Percentiles rank a stretch among this genome's conserved stretches.
Evolutionary conservation across 2,329 filamentous ascomycete genomes (phyloP).

Genomic region (Nothopassalora personata): DNA sequence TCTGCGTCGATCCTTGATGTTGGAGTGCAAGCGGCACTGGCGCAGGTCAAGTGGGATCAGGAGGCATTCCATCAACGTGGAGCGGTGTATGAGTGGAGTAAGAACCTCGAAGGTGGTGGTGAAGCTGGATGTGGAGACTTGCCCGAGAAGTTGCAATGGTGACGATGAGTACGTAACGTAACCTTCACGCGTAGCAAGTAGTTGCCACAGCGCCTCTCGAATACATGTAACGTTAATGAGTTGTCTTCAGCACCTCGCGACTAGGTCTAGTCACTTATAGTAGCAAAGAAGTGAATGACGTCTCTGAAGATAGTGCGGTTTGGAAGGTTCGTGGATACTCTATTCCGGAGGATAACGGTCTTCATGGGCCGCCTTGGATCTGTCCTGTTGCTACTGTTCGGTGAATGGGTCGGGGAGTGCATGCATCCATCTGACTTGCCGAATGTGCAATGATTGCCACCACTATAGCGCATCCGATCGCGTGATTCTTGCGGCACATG

Average conservation of each 20-base stretch:
- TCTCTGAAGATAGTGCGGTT: too few species aligned
- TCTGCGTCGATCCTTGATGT: slow-evolving; percentile 42
- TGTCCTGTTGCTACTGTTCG: too few species aligned
- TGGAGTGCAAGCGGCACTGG: slow-evolving; percentile 44
- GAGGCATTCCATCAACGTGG: slow-evolving; percentile 42
- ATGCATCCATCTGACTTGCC: background rate
- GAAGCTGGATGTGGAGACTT: slow-evolving; percentile 6
- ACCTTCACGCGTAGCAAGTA: background rate
- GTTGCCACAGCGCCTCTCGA: background rate
- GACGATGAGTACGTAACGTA: background rate
- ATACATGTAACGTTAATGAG: background rate
- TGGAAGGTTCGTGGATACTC: too few species aligned
- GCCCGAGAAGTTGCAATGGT: slow-evolving; percentile 13
- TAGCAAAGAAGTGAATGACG: background rate
- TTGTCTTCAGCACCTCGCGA: background rate
- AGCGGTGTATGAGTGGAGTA: slow-evolving; percentile 47
- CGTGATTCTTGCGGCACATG: too few species aligned
- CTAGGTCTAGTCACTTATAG: background rate
- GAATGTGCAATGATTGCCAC: background rate
- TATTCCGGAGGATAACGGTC: too few species aligned
- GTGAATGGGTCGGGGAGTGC: background rate
- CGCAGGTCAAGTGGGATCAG: slow-evolving; percentile 45
- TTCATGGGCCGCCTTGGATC: too few species aligned
- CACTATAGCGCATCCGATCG: too few species aligned
- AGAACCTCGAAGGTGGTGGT: background rate